Conservation (phyloP, 176 grass and related monocot genomes). For the Rhynchospora breviuscula region DNA sequence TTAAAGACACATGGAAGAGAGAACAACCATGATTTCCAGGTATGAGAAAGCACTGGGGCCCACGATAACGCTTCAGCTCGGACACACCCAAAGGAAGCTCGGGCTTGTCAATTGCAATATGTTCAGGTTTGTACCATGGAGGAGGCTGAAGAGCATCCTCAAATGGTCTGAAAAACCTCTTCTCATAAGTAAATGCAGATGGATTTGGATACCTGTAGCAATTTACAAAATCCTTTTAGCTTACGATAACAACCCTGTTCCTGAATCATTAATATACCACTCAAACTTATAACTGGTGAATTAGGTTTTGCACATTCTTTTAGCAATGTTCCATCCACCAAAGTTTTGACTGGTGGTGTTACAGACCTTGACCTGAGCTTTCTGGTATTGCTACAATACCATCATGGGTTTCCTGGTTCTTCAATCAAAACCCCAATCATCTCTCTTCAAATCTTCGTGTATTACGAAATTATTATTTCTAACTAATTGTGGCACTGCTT, state of each 20-base stretch:
- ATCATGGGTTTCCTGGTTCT: neutral
- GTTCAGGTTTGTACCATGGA: constrained; percentile 70
- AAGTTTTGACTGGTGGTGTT: neutral
- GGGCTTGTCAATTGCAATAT: constrained; percentile 89
- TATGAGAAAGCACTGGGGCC: constrained; percentile 93
- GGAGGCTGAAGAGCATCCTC: constrained; percentile 95
- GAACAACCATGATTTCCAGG: constrained; percentile 92
- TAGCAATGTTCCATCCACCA: neutral
- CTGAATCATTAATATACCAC: neutral
- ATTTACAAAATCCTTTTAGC: constrained; percentile 5
- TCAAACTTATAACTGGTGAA: neutral
- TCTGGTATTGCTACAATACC: neutral
- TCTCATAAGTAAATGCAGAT: constrained; percentile 86
- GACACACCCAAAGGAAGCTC: constrained; percentile 89
- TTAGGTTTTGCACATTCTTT: neutral
- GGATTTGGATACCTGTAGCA: constrained; percentile 85
- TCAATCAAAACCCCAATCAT: too few relatives aligned
- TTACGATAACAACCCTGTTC: neutral
- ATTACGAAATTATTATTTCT: neutral
- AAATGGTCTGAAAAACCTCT: constrained; percentile 85
- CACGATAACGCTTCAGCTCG: constrained; percentile 52
- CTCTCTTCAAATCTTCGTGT: neutral
- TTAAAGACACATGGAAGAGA: constrained; percentile 11
- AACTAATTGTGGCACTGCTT: neutral
- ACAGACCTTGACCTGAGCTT: neutral